Evolutionary conservation across 2,329 filamentous ascomycete species (phyloP).

Genomic region (Xylariaceae sp.): DNA sequence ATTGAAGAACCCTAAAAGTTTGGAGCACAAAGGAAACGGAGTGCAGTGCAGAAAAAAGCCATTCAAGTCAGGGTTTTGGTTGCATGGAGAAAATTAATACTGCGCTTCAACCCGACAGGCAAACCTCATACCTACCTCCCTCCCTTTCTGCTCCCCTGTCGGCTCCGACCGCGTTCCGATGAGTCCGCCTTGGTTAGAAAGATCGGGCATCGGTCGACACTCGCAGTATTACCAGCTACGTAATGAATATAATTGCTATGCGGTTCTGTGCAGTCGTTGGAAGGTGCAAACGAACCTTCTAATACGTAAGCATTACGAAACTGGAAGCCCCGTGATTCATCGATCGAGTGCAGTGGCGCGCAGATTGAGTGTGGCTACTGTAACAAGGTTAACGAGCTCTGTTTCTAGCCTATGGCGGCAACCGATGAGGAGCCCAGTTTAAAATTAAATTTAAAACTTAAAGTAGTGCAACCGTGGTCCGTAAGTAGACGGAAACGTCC

Average conservation of each 20-base stretch:
- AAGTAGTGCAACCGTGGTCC: no score
- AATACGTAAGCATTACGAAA: conserved; percentile 1
- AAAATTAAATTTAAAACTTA: no score
- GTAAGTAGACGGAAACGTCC: no score
- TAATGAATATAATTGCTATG: no score
- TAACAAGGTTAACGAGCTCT: no score
- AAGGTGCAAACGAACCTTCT: not conserved
- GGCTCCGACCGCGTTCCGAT: not conserved
- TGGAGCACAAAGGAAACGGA: not conserved
- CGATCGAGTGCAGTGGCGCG: not conserved
- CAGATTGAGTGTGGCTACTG: no score
- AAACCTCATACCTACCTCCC: no score
- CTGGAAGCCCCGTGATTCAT: not conserved
- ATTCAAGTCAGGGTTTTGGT: no score
- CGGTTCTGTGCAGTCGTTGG: not conserved
- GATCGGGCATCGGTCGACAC: no score
- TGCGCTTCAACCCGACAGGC: no score
- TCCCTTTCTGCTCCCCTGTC: not conserved
- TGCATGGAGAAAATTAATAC: not conserved
- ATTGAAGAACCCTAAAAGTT: not conserved
- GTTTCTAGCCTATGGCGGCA: not conserved
- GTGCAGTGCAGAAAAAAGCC: not conserved
- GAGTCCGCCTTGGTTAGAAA: no score
- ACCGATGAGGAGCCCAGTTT: no score
- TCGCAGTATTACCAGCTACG: not conserved